A percentile compares a stretch with the other conserved stretches of the same genome.
Conservation (phyloP, 2,329 filamentous ascomycete genomes). For the Hypoxylon sp. region DNA sequence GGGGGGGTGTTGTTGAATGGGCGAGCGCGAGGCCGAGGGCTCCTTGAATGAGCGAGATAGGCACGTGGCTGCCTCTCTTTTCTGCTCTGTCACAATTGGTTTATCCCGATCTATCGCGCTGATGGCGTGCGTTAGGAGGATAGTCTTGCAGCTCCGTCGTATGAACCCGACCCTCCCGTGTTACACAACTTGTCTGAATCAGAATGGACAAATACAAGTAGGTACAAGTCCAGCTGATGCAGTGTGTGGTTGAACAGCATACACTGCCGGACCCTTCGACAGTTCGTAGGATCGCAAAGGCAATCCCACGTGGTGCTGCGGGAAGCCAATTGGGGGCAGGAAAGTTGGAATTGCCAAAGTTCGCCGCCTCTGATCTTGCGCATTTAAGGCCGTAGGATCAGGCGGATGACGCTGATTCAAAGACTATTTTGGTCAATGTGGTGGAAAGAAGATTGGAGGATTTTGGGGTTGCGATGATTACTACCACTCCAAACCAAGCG, state of each 20-base stretch:
- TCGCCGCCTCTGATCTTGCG: constrained; percentile 30
- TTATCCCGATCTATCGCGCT: constrained; percentile 23
- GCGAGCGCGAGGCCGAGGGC: background rate
- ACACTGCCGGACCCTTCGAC: constrained; percentile 19
- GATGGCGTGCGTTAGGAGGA: constrained; percentile 23
- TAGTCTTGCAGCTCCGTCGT: constrained; percentile 31
- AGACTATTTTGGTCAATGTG: constrained; percentile 26
- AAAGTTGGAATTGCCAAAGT: constrained; percentile 17
- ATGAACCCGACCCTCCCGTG: constrained; percentile 25
- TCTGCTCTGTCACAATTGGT: constrained; percentile 5
- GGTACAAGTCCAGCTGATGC: constrained; percentile 28
- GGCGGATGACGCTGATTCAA: constrained; percentile 30
- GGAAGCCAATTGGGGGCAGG: constrained; percentile 29
- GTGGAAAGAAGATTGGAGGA: constrained; percentile 32
- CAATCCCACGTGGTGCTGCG: constrained; percentile 38
- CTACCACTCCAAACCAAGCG: constrained; percentile 22
- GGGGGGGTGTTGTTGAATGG: background rate
- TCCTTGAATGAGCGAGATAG: background rate
- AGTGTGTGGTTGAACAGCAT: constrained; percentile 35
- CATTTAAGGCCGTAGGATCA: constrained; percentile 34
- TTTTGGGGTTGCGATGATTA: constrained; percentile 28
- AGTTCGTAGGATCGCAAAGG: constrained; percentile 34
- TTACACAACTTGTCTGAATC: constrained; percentile 31
- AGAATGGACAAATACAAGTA: constrained; percentile 28
- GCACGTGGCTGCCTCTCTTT: constrained; percentile 5